Conservation (phyloP, 1,139 yeast species). For the Saccharomyces uvarum region DNA sequence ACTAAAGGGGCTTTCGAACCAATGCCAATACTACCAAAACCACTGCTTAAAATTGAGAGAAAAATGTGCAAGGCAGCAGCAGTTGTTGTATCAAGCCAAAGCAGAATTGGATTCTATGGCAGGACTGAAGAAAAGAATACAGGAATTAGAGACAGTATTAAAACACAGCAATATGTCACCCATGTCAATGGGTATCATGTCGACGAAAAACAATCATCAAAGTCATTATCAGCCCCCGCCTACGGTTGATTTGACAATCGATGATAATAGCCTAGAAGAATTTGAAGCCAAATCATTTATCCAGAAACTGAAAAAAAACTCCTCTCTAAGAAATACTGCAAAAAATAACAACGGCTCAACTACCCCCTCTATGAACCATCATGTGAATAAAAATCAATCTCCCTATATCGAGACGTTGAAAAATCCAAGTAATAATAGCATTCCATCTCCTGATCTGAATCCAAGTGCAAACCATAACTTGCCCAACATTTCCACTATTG, state of each 20-base stretch:
- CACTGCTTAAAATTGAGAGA: slow-evolving; percentile 20
- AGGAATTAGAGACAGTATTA: slow-evolving; percentile 12
- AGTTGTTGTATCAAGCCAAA: slow-evolving; percentile 20
- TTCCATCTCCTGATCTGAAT: background rate
- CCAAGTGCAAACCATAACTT: background rate
- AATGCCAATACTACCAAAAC: slow-evolving; percentile 20
- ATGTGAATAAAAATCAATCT: background rate
- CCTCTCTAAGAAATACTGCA: slow-evolving; percentile 10
- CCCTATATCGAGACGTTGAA: background rate
- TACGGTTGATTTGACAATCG: slow-evolving; percentile 22
- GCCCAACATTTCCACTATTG: slow-evolving; percentile 6
- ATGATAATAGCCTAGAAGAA: slow-evolving; percentile 8
- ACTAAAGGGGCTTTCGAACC: slow-evolving; percentile 16
- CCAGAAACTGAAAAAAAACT: slow-evolving; percentile 15
- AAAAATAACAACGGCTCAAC: slow-evolving; percentile 1
- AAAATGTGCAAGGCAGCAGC: slow-evolving; percentile 23
- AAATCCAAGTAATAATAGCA: background rate
- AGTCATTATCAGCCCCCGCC: slow-evolving; percentile 13
- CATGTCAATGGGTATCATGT: background rate
- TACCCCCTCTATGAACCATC: background rate
- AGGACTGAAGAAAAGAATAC: slow-evolving; percentile 12
- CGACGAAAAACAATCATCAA: slow-evolving; percentile 1
- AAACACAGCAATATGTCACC: slow-evolving; percentile 1
- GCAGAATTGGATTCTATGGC: slow-evolving; percentile 21
- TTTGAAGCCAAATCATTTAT: slow-evolving; percentile 13